A percentile compares a stretch with the other conserved stretches of the same genome.
phyloP scores from a whole-genome alignment of 169 alveolate genomes.

The Plasmodium blacklocki region DNA sequence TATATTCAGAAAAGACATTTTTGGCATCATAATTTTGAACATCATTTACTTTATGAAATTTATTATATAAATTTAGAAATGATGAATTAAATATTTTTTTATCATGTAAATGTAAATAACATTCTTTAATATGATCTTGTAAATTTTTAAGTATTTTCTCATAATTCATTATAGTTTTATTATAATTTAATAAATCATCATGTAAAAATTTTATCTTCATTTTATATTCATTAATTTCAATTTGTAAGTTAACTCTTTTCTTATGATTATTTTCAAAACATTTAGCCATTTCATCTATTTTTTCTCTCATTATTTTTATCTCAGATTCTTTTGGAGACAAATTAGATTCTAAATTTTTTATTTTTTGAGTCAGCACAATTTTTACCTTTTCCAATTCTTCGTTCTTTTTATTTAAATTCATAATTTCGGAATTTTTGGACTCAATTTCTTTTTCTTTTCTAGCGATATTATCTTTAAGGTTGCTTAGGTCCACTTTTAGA shows the following conservation, averaged over 20 bases:
- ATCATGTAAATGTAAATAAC: conserved; percentile 72
- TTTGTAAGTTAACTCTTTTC: conserved; percentile 60
- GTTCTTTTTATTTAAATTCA: conserved; percentile 44
- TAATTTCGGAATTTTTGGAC: conserved; percentile 22
- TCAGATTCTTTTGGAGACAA: conserved; percentile 75
- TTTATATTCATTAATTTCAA: conserved; percentile 72
- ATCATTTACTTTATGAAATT: conserved; percentile 68
- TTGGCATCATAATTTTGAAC: conserved; percentile 68
- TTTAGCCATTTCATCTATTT: conserved; percentile 74
- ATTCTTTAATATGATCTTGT: conserved; percentile 73
- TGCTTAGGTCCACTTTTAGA: conserved; percentile 32
- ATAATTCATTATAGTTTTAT: conserved; percentile 67
- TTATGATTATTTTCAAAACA: conserved; percentile 75
- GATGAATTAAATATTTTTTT: conserved; percentile 70
- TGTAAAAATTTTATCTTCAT: conserved; percentile 72
- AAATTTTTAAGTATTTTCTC: conserved; percentile 62
- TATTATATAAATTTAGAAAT: conserved; percentile 60
- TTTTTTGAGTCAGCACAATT: conserved; percentile 58
- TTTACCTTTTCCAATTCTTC: conserved; percentile 71
- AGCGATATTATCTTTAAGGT: conserved; percentile 32
- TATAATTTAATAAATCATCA: conserved; percentile 57
- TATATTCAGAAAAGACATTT: conserved; percentile 70
- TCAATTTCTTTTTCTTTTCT: conserved; percentile 65
- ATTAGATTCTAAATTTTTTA: conserved; percentile 60
- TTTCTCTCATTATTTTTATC: conserved; percentile 65